Conservation (phyloP, 2,329 filamentous ascomycete species). For the Teratosphaeria destructans region DNA sequence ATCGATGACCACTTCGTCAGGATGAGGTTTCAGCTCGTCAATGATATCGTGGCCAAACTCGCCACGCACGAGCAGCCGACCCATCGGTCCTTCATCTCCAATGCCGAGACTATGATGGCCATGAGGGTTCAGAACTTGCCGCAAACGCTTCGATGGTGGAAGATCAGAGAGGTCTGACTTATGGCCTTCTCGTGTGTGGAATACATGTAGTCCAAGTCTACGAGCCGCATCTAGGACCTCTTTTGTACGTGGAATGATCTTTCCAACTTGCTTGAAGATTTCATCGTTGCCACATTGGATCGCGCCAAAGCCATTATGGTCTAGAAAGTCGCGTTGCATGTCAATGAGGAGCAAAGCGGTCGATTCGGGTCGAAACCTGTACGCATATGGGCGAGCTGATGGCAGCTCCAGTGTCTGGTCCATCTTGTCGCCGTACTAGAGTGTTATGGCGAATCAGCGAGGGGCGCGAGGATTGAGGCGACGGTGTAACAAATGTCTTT, state of each 20-base stretch:
- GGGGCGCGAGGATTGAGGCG: too few species aligned
- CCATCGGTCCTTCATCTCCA: conserved; percentile 44
- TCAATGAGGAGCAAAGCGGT: conserved; percentile 43
- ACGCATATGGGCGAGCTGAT: conserved; percentile 36
- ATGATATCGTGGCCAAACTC: conserved; percentile 47
- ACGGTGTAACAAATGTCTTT: too few species aligned
- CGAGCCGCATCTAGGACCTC: conserved; percentile 34
- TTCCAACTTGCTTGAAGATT: conserved; percentile 16
- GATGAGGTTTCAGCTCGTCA: conserved; percentile 41
- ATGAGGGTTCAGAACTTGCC: conserved; percentile 38
- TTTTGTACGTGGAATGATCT: conserved; percentile 18
- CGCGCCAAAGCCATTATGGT: conserved; percentile 40
- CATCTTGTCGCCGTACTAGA: neutral
- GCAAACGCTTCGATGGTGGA: conserved; percentile 40
- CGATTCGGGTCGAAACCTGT: conserved; percentile 35
- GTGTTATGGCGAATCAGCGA: neutral
- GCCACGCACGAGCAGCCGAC: conserved; percentile 42
- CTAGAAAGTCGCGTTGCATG: conserved; percentile 44
- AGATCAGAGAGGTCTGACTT: conserved; percentile 43
- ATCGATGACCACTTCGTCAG: conserved; percentile 46
- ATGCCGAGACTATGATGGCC: conserved; percentile 39
- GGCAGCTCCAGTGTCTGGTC: conserved; percentile 21
- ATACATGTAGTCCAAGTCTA: conserved; percentile 33
- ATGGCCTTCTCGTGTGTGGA: conserved; percentile 43
- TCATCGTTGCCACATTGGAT: conserved; percentile 37